Conservation (phyloP, 768 basidiomycete genomes). For the Clathrus columnatus region DNA sequence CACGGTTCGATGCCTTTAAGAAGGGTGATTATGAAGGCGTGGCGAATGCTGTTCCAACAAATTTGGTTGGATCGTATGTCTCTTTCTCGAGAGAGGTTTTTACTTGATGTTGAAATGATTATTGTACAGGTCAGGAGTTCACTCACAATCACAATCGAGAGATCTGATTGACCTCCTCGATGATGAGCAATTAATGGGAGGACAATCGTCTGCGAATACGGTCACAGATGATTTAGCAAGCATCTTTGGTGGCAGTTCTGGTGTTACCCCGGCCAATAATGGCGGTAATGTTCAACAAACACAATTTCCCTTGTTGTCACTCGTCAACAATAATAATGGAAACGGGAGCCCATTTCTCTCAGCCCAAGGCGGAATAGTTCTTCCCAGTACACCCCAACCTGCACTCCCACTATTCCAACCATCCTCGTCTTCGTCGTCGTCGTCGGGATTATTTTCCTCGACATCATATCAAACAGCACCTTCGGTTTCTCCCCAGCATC, state of each 20-base stretch:
- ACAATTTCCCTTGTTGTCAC: conserved; percentile 17
- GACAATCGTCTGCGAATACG: conserved; percentile 13
- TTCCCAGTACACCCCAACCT: conserved; percentile 31
- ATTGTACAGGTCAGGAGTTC: neutral
- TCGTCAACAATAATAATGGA: conserved; percentile 9
- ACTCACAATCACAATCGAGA: conserved; percentile 20
- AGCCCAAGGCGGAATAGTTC: conserved; percentile 31
- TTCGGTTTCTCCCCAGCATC: conserved; percentile 13
- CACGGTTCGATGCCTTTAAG: conserved; percentile 89
- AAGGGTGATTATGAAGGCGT: conserved; percentile 75
- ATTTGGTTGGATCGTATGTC: conserved; percentile 30
- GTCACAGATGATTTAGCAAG: conserved; percentile 49
- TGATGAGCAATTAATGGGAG: conserved; percentile 17
- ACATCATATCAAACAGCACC: neutral
- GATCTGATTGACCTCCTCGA: conserved; percentile 82
- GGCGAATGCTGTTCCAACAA: conserved; percentile 58
- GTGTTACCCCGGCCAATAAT: conserved; percentile 8
- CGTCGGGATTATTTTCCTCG: neutral
- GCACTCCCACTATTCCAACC: neutral
- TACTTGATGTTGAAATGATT: neutral
- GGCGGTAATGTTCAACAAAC: neutral
- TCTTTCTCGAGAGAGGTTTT: no score
- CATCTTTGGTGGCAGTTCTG: conserved; percentile 38
- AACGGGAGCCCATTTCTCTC: neutral
- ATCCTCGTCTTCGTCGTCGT: neutral